Conservation (phyloP, 345 rosid genomes). For the Bruguiera sexangula region DNA sequence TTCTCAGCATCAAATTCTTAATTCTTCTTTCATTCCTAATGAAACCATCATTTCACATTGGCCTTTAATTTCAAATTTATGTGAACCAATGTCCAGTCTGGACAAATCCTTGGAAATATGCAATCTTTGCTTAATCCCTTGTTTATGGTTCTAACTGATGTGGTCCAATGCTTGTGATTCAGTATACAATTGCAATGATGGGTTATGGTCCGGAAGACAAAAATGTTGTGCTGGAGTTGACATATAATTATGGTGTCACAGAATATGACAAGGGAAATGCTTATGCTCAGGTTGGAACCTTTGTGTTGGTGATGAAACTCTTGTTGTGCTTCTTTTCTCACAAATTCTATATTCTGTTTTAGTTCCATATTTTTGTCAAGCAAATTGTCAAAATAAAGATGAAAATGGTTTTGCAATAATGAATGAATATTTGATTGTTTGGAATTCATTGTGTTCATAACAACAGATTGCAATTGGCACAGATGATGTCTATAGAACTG, state of each 20-base stretch:
- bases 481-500: constrained; percentile 88
- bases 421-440: neutral
- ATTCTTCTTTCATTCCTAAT: neutral
- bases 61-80: neutral
- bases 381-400: no score
- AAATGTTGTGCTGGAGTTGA: constrained; percentile 72
- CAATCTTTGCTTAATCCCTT: neutral
- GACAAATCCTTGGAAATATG: neutral
- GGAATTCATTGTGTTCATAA: neutral
- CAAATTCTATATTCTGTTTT: no score
- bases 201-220: constrained; percentile 95
- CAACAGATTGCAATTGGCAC: constrained; percentile 89
- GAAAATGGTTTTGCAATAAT: no score
- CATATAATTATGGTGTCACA: constrained; percentile 83
- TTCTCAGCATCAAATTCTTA: no score
- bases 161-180: constrained; percentile 1
- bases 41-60: neutral
- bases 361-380: no score
- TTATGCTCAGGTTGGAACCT: constrained; percentile 64
- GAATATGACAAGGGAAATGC: constrained; percentile 86
- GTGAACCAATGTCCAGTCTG: neutral
- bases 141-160: neutral
- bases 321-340: no score
- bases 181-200: constrained; percentile 79
- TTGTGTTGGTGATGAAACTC: neutral